Conservation (phyloP, 1,284 basidiomycete species). For the Ustilago cynodontis region DNA sequence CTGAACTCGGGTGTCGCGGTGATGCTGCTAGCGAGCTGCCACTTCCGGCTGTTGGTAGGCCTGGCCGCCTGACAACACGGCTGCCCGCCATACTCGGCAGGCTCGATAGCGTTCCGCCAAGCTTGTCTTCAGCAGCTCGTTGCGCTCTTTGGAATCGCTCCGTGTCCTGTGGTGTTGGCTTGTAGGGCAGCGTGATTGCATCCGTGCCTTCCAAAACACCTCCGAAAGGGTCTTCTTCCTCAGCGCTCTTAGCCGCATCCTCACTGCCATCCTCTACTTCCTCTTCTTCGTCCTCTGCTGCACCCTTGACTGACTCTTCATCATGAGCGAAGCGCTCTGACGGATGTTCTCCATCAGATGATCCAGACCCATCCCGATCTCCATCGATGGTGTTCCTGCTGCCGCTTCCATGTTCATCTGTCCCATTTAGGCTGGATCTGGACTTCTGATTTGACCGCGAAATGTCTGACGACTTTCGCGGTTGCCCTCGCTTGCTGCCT, state of each 20-base stretch:
- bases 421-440: constrained; percentile 12
- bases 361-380: constrained; percentile 29
- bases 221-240: constrained; percentile 78
- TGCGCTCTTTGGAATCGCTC: constrained; percentile 81
- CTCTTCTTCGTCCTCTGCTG: constrained; percentile 35
- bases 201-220: constrained; percentile 79
- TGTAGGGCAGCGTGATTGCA: constrained; percentile 81
- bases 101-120: constrained; percentile 57
- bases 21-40: constrained; percentile 22
- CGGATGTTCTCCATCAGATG: constrained; percentile 34
- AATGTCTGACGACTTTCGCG: constrained; percentile 24
- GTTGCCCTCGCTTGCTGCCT: constrained; percentile 28
- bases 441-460: constrained; percentile 17
- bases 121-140: constrained; percentile 77
- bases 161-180: constrained; percentile 79
- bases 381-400: constrained; percentile 23
- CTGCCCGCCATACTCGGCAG: constrained; percentile 38
- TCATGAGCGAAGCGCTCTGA: constrained; percentile 21
- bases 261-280: constrained; percentile 21
- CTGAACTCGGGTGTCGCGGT: constrained; percentile 20
- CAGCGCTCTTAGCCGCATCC: constrained; percentile 34
- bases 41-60: neutral
- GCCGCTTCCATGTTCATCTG: constrained; percentile 13
- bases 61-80: constrained; percentile 24
- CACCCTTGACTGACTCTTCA: constrained; percentile 22